Conservation (phyloP, 2,329 filamentous ascomycete genomes). For the Microcyclosporella mali region DNA sequence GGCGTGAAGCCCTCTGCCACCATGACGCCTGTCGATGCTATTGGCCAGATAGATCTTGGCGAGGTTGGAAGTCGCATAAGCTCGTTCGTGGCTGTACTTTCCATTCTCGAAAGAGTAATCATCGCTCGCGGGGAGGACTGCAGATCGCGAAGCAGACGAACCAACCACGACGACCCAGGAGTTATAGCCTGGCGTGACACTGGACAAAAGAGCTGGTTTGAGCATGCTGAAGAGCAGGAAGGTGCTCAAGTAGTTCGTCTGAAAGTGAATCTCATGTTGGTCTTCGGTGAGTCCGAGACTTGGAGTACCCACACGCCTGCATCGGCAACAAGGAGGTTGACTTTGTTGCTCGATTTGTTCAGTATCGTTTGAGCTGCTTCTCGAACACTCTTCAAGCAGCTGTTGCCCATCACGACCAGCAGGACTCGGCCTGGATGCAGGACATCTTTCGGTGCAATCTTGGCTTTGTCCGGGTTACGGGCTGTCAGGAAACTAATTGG, state of each 20-base stretch:
- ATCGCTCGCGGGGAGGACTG: not conserved
- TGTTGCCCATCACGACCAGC: no score
- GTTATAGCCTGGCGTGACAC: not conserved
- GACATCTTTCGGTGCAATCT: no score
- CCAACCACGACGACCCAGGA: slow-evolving; percentile 1
- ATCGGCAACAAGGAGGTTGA: slow-evolving; percentile 40
- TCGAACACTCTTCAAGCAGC: no score
- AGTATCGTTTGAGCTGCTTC: no score
- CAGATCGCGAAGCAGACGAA: not conserved
- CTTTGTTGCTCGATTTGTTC: no score
- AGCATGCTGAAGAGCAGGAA: slow-evolving; percentile 51
- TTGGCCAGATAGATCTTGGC: slow-evolving; percentile 50
- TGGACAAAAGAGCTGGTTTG: slow-evolving; percentile 36
- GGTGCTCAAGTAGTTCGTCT: slow-evolving; percentile 49
- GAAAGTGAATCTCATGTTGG: slow-evolving; percentile 48
- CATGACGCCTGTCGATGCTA: slow-evolving; percentile 47
- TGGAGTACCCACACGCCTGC: slow-evolving; percentile 32
- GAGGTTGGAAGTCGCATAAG: slow-evolving; percentile 48
- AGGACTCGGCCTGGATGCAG: no score
- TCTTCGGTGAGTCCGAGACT: slow-evolving; percentile 21
- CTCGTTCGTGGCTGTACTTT: slow-evolving; percentile 5
- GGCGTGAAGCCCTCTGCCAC: slow-evolving; percentile 39
- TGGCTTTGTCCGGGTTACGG: no score
- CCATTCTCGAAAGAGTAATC: not conserved
- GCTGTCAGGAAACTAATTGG: no score